phyloP scores from a whole-genome alignment of 2,329 filamentous ascomycete genomes.

The Alternaria conjuncta region DNA sequence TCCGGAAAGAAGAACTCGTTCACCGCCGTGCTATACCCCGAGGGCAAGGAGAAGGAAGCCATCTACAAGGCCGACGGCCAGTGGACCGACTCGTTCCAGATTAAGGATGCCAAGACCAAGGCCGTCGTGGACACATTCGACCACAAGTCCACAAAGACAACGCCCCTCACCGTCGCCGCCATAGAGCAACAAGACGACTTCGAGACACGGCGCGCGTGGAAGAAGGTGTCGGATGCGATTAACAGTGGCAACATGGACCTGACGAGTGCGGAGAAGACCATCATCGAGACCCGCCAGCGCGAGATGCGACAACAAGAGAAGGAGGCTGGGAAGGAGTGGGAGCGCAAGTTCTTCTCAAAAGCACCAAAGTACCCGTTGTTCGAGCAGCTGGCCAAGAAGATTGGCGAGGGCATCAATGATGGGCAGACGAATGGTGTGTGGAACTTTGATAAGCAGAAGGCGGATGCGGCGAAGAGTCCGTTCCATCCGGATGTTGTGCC shows the following conservation, averaged over 20 bases:
- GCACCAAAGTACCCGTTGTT: slow-evolving; percentile 50
- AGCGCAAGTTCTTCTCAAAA: slow-evolving; percentile 78
- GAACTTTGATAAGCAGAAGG: slow-evolving; percentile 67
- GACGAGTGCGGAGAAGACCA: slow-evolving; percentile 78
- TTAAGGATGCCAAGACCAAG: slow-evolving; percentile 69
- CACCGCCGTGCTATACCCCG: slow-evolving; percentile 74
- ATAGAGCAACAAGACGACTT: slow-evolving; percentile 83
- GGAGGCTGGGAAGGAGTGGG: slow-evolving; percentile 77
- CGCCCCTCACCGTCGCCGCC: slow-evolving; percentile 73
- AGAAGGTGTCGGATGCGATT: slow-evolving; percentile 82
- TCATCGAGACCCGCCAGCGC: slow-evolving; percentile 89
- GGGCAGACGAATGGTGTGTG: slow-evolving; percentile 74
- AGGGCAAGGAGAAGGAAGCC: slow-evolving; percentile 71
- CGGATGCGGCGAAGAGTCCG: slow-evolving; percentile 34
- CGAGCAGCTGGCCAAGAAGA: slow-evolving; percentile 55
- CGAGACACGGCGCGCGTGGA: slow-evolving; percentile 88
- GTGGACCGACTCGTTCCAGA: slow-evolving; percentile 84
- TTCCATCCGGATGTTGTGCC: slow-evolving; percentile 37
- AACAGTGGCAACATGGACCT: slow-evolving; percentile 82
- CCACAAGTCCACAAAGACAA: slow-evolving; percentile 58
- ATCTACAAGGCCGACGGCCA: slow-evolving; percentile 86
- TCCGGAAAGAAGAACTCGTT: slow-evolving; percentile 96
- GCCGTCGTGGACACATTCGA: slow-evolving; percentile 54
- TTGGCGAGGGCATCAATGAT: slow-evolving; percentile 61
- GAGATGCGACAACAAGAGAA: slow-evolving; percentile 76